Base-by-base conservation (phyloP, 345 rosid genomes). In the Bretschneidera sinensis region DNA sequence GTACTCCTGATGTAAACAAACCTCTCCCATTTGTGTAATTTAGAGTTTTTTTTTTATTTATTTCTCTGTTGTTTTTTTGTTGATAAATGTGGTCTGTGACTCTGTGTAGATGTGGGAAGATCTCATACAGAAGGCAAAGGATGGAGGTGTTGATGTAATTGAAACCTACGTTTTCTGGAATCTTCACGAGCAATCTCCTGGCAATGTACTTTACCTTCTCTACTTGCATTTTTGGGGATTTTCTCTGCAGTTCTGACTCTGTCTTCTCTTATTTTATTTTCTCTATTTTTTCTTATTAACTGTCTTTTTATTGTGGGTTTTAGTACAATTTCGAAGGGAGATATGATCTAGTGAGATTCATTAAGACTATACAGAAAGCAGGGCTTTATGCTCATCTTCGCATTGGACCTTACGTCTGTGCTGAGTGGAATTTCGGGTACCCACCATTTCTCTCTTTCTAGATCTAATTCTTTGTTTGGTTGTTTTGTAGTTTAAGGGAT, bases 391-490 rank as follows among this genome's bases (percentile, higher is more conserved):
- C 99, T 75, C 95, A 90, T 76, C 82, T 95, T 50, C 92, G 99
- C 69, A 85, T 95, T 56, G 99, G 99, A 39, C 99, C 99, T 64
- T 95, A 95, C 66, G 84, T 95, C 62, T 95, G 99, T 72, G 99
- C 97, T 10, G 99, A 91, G 79, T 95, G 99, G 99, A 95, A 91
- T 76, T 95, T 95, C 65, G 99, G 99, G 99, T 95, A 82, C 59
- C 51, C 52, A 55, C 58, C 64, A 39, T 14, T 39, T 65, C 64
- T 17, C 71, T 45, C 21, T 55, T 64, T 69, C 51, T 35, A 63
- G 68, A 71, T 76, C 84, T 65, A 63, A 17, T 19, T 28, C 21
- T 45, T 24, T 48, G 50, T 49, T 3, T 8, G 33, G 33, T 39
- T 5, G 10, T 14, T 39, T 7, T 39, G 45, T 13, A 7, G 15